These are phyloP conservation scores for Diaporthe velutina DNA, from an alignment of 2,329 filamentous ascomycete genomes.

Conservation along the genomic window DNA sequence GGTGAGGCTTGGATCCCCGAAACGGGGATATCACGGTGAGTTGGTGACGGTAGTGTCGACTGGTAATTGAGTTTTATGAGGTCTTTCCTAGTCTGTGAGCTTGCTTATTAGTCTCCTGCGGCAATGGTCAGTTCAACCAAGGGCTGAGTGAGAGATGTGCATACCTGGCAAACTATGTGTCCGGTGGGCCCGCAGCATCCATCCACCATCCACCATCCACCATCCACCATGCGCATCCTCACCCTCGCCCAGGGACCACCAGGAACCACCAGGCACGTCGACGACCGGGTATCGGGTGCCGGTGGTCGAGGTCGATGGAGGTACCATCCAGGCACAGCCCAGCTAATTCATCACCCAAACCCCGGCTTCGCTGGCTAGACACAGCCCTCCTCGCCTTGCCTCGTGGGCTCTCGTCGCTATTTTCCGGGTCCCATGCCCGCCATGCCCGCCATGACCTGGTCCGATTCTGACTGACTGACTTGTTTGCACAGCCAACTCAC, in stretches of 20 bases:
- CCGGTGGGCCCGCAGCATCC: conserved; percentile 17
- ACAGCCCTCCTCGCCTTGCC: conserved; percentile 13
- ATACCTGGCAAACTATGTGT: neutral
- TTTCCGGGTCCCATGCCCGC: neutral
- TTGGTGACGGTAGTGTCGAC: neutral
- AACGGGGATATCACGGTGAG: neutral
- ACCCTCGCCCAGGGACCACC: neutral
- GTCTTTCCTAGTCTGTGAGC: neutral
- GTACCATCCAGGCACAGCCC: conserved; percentile 22
- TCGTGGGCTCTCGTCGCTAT: neutral
- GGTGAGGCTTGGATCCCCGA: neutral
- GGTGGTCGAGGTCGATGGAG: neutral
- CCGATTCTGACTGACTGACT: conserved; percentile 11
- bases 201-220: too few species aligned
- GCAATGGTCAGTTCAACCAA: neutral
- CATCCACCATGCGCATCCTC: neutral
- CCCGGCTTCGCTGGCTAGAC: conserved; percentile 10
- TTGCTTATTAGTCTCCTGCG: neutral
- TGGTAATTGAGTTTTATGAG: neutral
- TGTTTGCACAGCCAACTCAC: conserved; percentile 20
- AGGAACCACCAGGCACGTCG: neutral
- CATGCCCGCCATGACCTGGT: neutral
- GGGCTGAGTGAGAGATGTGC: conserved; percentile 14
- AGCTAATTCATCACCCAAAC: neutral
- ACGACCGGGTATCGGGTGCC: conserved; percentile 18